Percentiles rank a stretch among this genome's conserved stretches.
Conservation (phyloP, 2,329 filamentous ascomycete species). For the Phyllosticta capitalensis region DNA sequence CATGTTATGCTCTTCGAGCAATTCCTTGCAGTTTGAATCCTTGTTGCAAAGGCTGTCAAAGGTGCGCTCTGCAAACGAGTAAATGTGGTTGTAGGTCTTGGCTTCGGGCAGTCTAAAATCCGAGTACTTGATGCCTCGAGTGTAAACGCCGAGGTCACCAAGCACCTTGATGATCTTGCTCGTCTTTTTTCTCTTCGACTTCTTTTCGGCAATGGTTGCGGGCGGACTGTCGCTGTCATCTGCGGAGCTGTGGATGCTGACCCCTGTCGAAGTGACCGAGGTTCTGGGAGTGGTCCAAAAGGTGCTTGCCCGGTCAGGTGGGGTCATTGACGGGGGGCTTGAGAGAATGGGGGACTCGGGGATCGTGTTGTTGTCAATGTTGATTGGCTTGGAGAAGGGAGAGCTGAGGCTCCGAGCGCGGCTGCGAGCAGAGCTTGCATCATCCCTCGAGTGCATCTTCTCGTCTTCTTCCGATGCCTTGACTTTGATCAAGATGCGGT, state of each 20-base stretch:
- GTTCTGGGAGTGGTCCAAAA: conserved; percentile 43
- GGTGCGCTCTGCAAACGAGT: conserved; percentile 84
- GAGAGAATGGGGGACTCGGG: conserved; percentile 40
- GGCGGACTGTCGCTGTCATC: conserved; percentile 67
- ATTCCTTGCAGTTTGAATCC: conserved; percentile 63
- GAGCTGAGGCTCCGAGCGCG: conserved; percentile 65
- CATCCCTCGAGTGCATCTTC: conserved; percentile 30
- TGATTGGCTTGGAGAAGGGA: conserved; percentile 56
- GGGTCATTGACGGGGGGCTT: conserved; percentile 44
- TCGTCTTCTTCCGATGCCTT: conserved; percentile 61
- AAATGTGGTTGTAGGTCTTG: conserved; percentile 85
- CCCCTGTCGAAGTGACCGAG: conserved; percentile 46
- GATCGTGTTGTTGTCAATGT: conserved; percentile 48
- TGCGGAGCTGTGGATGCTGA: conserved; percentile 45
- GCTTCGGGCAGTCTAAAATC: conserved; percentile 71
- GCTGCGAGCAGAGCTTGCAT: conserved; percentile 26
- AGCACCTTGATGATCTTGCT: conserved; percentile 83
- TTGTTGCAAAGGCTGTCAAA: conserved; percentile 75
- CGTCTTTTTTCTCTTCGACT: conserved; percentile 51
- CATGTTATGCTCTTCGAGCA: conserved; percentile 84
- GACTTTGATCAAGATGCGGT: conserved; percentile 85
- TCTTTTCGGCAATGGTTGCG: conserved; percentile 46
- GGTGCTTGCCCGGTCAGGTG: conserved; percentile 37
- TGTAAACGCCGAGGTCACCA: conserved; percentile 74
- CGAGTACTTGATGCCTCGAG: conserved; percentile 70